Evolutionary conservation across 2,329 filamentous ascomycete species (phyloP).

Genomic region (Alternaria sp.): DNA sequence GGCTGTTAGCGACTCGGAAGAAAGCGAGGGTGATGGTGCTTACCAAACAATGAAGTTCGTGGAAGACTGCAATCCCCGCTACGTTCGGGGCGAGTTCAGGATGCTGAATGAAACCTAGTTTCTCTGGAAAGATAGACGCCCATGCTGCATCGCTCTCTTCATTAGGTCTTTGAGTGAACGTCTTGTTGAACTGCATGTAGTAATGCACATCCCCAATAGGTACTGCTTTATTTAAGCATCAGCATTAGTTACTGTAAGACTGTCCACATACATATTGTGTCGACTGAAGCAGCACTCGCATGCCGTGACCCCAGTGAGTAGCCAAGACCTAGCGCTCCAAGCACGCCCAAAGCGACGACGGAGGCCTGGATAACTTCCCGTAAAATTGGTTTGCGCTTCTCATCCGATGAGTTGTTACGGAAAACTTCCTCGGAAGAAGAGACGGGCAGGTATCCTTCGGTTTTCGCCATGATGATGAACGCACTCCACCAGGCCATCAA

Average conservation of each 20-base stretch:
- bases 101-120: background rate
- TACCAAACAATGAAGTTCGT: slow-evolving; percentile 6
- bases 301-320: background rate
- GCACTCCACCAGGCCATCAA: no score
- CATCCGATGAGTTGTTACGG: background rate
- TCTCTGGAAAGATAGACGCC: background rate
- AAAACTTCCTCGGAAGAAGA: background rate
- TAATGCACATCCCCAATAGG: background rate
- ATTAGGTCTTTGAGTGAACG: background rate
- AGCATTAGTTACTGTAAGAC: background rate
- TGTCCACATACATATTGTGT: background rate
- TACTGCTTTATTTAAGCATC: background rate
- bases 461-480: background rate
- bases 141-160: slow-evolving; percentile 5
- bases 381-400: background rate
- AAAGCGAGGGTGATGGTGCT: background rate
- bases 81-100: background rate
- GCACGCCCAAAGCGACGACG: background rate
- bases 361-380: background rate
- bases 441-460: background rate
- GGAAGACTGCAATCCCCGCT: background rate
- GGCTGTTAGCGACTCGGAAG: background rate
- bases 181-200: slow-evolving; percentile 9
- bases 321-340: background rate
- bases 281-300: no score